These are phyloP conservation scores for Leishmania turanica DNA, from an alignment of 208 protist species.

Conservation along the genomic window DNA sequence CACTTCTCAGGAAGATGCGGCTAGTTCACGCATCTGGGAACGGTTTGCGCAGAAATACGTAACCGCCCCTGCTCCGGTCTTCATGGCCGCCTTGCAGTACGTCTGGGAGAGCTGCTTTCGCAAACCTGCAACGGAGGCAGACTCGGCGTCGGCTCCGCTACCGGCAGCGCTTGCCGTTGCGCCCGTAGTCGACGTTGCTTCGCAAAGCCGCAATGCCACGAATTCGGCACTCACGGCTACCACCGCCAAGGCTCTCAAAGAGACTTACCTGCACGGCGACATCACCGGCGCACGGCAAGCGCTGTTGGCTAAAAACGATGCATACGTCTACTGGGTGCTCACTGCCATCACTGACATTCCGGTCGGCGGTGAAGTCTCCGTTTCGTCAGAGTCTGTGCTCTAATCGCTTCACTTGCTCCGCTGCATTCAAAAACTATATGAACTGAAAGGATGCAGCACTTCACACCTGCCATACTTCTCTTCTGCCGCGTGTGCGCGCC, in stretches of 20 bases:
- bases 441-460: not conserved
- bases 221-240: constrained; percentile 4
- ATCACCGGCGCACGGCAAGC: constrained; percentile 33
- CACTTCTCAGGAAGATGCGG: not conserved
- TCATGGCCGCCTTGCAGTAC: constrained; percentile 35
- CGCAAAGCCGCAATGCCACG: not conserved
- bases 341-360: constrained; percentile 15
- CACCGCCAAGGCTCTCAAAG: constrained; percentile 23
- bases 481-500: not conserved
- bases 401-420: not conserved
- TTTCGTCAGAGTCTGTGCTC: constrained; percentile 7
- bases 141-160: not conserved
- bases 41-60: constrained; percentile 22
- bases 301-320: constrained; percentile 20
- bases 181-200: constrained; percentile 21
- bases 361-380: not conserved
- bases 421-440: too few species aligned
- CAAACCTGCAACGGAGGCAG: constrained; percentile 10
- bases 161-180: constrained; percentile 7
- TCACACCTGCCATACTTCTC: not conserved
- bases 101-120: constrained; percentile 16
- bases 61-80: constrained; percentile 26
- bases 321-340: constrained; percentile 28
- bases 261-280: constrained; percentile 19
- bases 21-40: constrained; percentile 14